Evolutionary conservation across 2,329 filamentous ascomycete genomes (phyloP), one percentile per base, ranked within the genome.

Genomic region (Chaetomiaceae sp.): DNA sequence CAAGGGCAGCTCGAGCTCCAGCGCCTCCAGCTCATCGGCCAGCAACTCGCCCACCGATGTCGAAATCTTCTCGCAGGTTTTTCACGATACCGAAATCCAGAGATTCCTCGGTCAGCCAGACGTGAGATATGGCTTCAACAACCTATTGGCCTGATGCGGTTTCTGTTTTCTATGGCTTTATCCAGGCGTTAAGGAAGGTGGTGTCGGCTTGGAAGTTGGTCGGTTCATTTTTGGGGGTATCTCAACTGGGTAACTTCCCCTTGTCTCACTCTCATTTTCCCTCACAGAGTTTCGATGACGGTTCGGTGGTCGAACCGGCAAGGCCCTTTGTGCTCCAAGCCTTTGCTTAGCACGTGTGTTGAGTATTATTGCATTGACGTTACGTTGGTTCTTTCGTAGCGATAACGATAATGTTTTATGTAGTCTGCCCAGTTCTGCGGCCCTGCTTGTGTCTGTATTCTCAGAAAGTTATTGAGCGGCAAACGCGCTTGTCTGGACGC

Each of bases 1-100:
- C 10, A 56, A 58, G 37, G 63, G 66, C 21, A 65, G 65, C 9
- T 59, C 62, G 14, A 61, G 63, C 48, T 64, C 62, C 6, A 65
- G 65, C 59, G 57, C 70, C 48, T 64, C 62, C 6, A 65, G 65
- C 59, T 57, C 70, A 62, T 54, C 61, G 13, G 38, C 65, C 52
- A 27, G 63, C 56, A 21, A 41, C 29, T 59, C 57, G 14, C 66
- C 68, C 27, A 68, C 65, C 27, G 80, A 84, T 66, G 71, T 75
- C 51, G 70, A 76, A 21, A 77, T 82, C 49, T 85, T 83, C 58
- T 67, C 72, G 52, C 68, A 71, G 11, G 73, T 81, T 37, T 84
- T 85, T 58, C 70, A 74, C 56, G 60, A 68, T 29, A 65, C 62
- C 5, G 78, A 80, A 65, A 74, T 83, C 55, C 70, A 75, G 51